Conservation (phyloP, 2,329 filamentous ascomycete genomes). For the Neonectria coccinea region DNA sequence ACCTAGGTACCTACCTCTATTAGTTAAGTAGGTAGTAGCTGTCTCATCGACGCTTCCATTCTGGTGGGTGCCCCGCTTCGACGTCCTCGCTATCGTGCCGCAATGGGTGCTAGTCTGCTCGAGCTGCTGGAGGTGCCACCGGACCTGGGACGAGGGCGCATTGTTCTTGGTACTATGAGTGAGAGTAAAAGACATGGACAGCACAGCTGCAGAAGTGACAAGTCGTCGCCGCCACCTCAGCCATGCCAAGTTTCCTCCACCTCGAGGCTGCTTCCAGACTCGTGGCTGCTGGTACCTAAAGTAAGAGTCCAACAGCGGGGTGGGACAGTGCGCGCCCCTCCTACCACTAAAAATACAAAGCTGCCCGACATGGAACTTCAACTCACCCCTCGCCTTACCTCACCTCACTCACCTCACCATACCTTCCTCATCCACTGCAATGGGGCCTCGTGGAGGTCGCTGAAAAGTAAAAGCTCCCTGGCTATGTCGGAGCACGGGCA, state of each 20-base stretch:
- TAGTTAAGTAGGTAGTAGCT: too few relatives aligned
- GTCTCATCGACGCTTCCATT: neutral
- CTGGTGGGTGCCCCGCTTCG: slow-evolving; percentile 4
- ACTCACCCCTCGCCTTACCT: slow-evolving; percentile 17
- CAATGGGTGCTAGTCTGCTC: neutral
- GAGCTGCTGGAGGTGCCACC: slow-evolving; percentile 1
- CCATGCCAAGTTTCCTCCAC: neutral
- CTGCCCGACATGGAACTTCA: slow-evolving; percentile 10
- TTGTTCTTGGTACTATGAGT: neutral
- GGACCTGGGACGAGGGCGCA: neutral
- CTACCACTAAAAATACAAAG: neutral
- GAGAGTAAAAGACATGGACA: neutral
- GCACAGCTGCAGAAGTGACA: neutral
- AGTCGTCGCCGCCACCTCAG: neutral
- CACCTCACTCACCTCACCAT: slow-evolving; percentile 1
- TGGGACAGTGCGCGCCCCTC: neutral
- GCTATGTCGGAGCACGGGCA: neutral
- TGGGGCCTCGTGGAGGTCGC: slow-evolving; percentile 1
- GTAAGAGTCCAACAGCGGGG: slow-evolving; percentile 15
- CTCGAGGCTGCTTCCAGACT: neutral
- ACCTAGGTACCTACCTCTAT: neutral
- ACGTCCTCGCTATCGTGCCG: neutral
- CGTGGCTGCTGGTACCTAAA: slow-evolving; percentile 15
- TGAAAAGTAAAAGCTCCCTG: neutral
- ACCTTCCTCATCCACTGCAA: neutral